Conservation (phyloP, 257 asterid species). For the Datura wrightii region DNA sequence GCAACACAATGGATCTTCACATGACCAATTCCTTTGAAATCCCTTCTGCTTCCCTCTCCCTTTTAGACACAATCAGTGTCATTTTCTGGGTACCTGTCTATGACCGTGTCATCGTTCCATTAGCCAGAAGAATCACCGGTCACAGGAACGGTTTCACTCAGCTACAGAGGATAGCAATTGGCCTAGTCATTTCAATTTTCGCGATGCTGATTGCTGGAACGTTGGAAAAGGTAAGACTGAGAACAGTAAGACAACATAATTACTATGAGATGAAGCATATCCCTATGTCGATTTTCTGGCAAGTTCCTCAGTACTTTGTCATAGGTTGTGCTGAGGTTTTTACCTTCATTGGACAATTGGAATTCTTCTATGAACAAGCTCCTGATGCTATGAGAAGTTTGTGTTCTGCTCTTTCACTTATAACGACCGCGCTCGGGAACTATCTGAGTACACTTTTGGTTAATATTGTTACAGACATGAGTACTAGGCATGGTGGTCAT, state of each 20-base stretch:
- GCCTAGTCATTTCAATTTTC: slow-evolving; percentile 58
- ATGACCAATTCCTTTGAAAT: slow-evolving; percentile 53
- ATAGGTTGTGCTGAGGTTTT: slow-evolving; percentile 76
- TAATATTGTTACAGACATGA: slow-evolving; percentile 51
- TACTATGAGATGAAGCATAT: slow-evolving; percentile 49
- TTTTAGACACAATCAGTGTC: slow-evolving; percentile 68
- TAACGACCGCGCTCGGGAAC: slow-evolving; percentile 62
- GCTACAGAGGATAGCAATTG: slow-evolving; percentile 68
- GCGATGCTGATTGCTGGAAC: slow-evolving; percentile 61
- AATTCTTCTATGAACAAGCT: slow-evolving; percentile 71
- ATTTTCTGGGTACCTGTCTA: slow-evolving; percentile 68
- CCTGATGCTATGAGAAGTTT: slow-evolving; percentile 74
- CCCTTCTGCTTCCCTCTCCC: slow-evolving; percentile 65
- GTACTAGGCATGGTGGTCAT: slow-evolving; percentile 51
- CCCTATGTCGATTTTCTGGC: slow-evolving; percentile 67
- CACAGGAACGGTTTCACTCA: slow-evolving; percentile 70
- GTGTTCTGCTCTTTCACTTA: slow-evolving; percentile 63
- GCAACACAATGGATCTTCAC: slow-evolving; percentile 60
- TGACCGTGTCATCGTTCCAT: slow-evolving; percentile 59
- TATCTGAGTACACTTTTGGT: slow-evolving; percentile 64
- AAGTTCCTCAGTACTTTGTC: slow-evolving; percentile 69
- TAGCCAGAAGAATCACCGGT: slow-evolving; percentile 53
- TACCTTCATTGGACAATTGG: slow-evolving; percentile 61
- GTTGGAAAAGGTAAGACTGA: slow-evolving; percentile 52
- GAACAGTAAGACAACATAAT: slow-evolving; percentile 41